phyloP scores from a whole-genome alignment of 2,329 filamentous ascomycete species.

The Diaporthe aspalathi region DNA sequence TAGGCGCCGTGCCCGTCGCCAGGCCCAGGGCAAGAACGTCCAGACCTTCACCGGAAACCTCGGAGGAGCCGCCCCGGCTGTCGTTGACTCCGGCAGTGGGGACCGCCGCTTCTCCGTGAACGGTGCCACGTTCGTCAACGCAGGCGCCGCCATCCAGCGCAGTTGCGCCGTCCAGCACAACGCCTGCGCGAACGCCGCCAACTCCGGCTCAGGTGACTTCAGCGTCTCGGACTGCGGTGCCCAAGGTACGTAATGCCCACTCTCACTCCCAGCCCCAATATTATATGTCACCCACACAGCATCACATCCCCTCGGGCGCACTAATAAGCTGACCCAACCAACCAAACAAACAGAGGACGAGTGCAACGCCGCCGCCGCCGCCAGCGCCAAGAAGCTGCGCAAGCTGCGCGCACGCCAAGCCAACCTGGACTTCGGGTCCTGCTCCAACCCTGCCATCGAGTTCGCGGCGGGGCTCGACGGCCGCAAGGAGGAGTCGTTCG shows the following conservation, averaged over 20 bases:
- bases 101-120: slow-evolving; percentile 63
- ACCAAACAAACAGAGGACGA: slow-evolving; percentile 43
- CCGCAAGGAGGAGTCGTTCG: slow-evolving; percentile 56
- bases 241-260: slow-evolving; percentile 44
- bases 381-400: slow-evolving; percentile 44
- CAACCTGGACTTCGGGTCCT: slow-evolving; percentile 57
- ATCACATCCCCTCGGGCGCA: too few relatives aligned
- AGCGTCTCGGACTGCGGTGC: slow-evolving; percentile 55
- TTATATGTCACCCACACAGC: too few relatives aligned
- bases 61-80: slow-evolving; percentile 56
- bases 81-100: slow-evolving; percentile 50
- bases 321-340: background rate
- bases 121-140: slow-evolving; percentile 64
- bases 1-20: slow-evolving; percentile 19
- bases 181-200: slow-evolving; percentile 60
- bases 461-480: slow-evolving; percentile 62
- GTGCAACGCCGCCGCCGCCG: slow-evolving; percentile 48
- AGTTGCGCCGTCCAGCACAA: slow-evolving; percentile 64
- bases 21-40: slow-evolving; percentile 50
- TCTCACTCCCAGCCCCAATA: background rate
- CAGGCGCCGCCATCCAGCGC: slow-evolving; percentile 58
- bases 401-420: slow-evolving; percentile 41
- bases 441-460: slow-evolving; percentile 59
- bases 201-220: slow-evolving; percentile 53
- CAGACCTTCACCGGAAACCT: slow-evolving; percentile 59